A percentile compares a stretch with the other conserved stretches of the same genome.
Conservation (phyloP, 208 protist species). For the Trypanosoma mega region DNA sequence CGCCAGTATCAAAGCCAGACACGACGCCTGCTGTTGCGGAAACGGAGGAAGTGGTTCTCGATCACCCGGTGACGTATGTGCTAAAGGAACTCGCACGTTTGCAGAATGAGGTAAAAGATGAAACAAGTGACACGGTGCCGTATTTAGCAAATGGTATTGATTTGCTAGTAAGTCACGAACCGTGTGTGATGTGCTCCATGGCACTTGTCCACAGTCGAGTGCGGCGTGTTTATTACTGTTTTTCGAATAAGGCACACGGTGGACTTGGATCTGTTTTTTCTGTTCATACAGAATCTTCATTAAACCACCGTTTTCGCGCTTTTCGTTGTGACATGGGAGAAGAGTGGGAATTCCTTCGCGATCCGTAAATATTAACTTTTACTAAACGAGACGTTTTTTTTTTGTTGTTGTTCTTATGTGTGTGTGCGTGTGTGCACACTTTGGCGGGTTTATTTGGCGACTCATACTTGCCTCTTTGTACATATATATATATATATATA, state of each 20-base stretch:
- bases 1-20: neutral
- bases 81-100: slow-evolving; percentile 55
- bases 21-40: too few relatives aligned
- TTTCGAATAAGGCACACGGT: slow-evolving; percentile 62
- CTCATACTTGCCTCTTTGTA: slow-evolving; percentile 10
- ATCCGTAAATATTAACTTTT: neutral
- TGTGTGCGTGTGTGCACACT: too few relatives aligned
- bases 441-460: too few relatives aligned
- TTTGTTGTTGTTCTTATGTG: too few relatives aligned
- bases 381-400: too few relatives aligned
- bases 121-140: slow-evolving; percentile 15
- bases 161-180: slow-evolving; percentile 89
- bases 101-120: slow-evolving; percentile 14
- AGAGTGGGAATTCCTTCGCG: slow-evolving; percentile 5
- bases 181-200: slow-evolving; percentile 95
- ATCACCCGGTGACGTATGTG: slow-evolving; percentile 76
- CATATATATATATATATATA: neutral
- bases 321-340: slow-evolving; percentile 40
- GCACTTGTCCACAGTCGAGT: slow-evolving; percentile 92
- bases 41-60: slow-evolving; percentile 35
- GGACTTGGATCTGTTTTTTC: slow-evolving; percentile 62
- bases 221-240: slow-evolving; percentile 79
- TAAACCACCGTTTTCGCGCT: slow-evolving; percentile 86
- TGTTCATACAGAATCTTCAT: slow-evolving; percentile 72
- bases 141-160: slow-evolving; percentile 91